Evolutionary conservation across 176 grass and related monocot species (phyloP).

Genomic region (Phragmites australis): DNA sequence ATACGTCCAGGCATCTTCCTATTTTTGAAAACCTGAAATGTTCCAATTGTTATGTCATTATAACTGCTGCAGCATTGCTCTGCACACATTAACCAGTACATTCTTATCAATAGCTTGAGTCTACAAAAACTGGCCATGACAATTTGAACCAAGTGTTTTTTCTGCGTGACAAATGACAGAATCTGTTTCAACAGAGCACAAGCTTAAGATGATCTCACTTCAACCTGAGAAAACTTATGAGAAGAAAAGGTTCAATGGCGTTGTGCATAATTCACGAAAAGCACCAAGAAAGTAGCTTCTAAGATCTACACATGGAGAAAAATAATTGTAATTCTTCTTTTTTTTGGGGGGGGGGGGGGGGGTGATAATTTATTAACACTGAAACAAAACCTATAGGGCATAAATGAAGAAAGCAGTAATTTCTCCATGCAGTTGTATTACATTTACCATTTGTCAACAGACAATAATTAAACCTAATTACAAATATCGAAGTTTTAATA

Average conservation of each 20-base stretch:
- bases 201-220: background rate
- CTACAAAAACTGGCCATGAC: background rate
- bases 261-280: background rate
- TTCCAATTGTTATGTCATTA: slow-evolving; percentile 15
- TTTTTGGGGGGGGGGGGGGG: no score
- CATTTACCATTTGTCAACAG: background rate
- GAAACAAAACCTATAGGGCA: background rate
- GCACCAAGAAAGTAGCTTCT: background rate
- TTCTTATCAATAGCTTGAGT: background rate
- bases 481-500: background rate
- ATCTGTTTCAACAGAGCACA: background rate
- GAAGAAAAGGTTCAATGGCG: background rate
- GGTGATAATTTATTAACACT: background rate
- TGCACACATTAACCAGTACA: background rate
- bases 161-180: background rate
- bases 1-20: slow-evolving; percentile 93
- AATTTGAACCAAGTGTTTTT: slow-evolving; percentile 16
- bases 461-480: background rate
- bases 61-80: background rate
- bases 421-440: background rate
- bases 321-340: background rate
- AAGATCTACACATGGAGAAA: background rate
- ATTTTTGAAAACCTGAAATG: slow-evolving; percentile 94
- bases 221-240: background rate
- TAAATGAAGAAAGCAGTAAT: background rate